Evolutionary conservation across 108 stramenopile genomes (phyloP).

Genomic region (Skeletonema potamos): DNA sequence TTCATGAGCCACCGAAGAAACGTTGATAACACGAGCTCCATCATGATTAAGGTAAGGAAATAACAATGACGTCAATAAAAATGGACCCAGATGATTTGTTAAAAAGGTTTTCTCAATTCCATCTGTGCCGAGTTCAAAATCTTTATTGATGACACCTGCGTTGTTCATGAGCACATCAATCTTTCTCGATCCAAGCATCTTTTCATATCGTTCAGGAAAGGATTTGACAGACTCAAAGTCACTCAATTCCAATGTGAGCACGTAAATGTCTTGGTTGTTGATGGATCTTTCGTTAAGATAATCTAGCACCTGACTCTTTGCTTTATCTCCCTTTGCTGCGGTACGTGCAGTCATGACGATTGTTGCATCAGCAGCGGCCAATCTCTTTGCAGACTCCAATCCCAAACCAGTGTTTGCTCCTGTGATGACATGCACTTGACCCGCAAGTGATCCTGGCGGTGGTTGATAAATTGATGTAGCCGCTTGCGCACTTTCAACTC

Average conservation of each 20-base stretch:
- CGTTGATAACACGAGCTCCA: slow-evolving; percentile 15
- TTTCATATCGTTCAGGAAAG: slow-evolving; percentile 7
- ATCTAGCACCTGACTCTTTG: background rate
- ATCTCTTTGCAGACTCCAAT: slow-evolving; percentile 34
- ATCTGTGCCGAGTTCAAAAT: slow-evolving; percentile 12
- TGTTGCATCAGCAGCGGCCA: slow-evolving; percentile 35
- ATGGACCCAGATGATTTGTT: slow-evolving; percentile 46
- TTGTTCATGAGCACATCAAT: slow-evolving; percentile 49
- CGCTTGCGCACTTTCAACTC: background rate
- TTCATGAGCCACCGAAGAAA: slow-evolving; percentile 10
- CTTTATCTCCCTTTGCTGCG: slow-evolving; percentile 6
- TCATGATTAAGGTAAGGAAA: slow-evolving; percentile 4
- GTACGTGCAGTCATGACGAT: slow-evolving; percentile 31
- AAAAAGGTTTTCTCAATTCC: slow-evolving; percentile 44
- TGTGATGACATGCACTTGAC: slow-evolving; percentile 28
- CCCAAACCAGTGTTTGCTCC: slow-evolving; percentile 42
- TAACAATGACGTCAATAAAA: slow-evolving; percentile 23
- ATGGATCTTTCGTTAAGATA: slow-evolving; percentile 2
- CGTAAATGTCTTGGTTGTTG: slow-evolving; percentile 3
- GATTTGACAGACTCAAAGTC: slow-evolving; percentile 9
- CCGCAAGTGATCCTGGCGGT: background rate
- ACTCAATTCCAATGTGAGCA: background rate
- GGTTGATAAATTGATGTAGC: background rate
- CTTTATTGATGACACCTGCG: slow-evolving; percentile 35
- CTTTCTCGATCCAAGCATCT: slow-evolving; percentile 5